Conservation (phyloP, 2,329 filamentous ascomycete genomes). For the Alternaria burnsii region DNA sequence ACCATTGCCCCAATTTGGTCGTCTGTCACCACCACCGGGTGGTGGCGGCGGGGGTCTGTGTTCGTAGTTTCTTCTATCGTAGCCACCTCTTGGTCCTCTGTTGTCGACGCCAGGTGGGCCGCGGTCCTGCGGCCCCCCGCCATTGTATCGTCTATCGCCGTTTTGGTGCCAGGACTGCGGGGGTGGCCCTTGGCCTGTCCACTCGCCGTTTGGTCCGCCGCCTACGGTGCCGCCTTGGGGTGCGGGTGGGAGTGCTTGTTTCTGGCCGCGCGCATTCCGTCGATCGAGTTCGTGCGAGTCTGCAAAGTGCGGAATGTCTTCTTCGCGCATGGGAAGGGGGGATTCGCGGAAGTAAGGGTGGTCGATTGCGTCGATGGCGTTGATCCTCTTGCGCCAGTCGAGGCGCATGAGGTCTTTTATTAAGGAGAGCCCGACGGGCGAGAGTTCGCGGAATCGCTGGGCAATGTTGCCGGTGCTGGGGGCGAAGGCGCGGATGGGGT, state of each 20-base stretch:
- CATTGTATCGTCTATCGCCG: conserved; percentile 45
- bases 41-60: conserved; percentile 48
- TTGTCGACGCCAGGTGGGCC: conserved; percentile 52
- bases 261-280: conserved; percentile 86
- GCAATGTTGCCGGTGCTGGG: conserved; percentile 71
- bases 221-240: conserved; percentile 92
- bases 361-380: conserved; percentile 90
- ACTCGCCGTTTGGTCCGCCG: conserved; percentile 69
- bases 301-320: conserved; percentile 89
- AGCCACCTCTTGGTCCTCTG: conserved; percentile 37
- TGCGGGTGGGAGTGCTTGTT: conserved; percentile 84
- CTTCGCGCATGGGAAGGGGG: conserved; percentile 80
- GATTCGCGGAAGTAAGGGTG: conserved; percentile 88
- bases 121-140: conserved; percentile 44
- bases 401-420: conserved; percentile 84
- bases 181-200: conserved; percentile 58
- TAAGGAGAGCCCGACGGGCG: conserved; percentile 77
- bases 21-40: conserved; percentile 33
- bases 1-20: conserved; percentile 46
- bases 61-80: conserved; percentile 44
- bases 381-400: conserved; percentile 88
- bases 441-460: conserved; percentile 77
- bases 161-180: conserved; percentile 46
- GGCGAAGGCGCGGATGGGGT: conserved; percentile 72
- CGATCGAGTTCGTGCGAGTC: conserved; percentile 97